A percentile compares a stretch with the other conserved stretches of the same genome.
These are phyloP conservation scores for Pythium phragmiticola DNA, from an alignment of 352 stramenopile genomes.

Conservation along the genomic window DNA sequence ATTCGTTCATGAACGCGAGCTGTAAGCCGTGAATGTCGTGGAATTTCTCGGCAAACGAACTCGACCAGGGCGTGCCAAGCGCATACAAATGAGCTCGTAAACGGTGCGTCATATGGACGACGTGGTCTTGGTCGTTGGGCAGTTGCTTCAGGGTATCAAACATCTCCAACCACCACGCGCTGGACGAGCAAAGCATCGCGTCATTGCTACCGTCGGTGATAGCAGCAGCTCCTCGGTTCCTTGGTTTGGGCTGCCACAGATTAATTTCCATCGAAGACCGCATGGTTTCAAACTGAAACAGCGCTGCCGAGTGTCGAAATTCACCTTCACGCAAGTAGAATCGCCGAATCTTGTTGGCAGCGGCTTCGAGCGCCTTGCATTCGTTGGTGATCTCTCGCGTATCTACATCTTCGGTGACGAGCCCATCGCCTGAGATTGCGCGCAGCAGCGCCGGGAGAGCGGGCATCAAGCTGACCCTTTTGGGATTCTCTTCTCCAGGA, in stretches of 20 bases:
- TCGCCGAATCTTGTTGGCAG: slow-evolving; percentile 12
- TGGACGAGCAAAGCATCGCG: slow-evolving; percentile 37
- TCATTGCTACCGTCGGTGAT: neutral
- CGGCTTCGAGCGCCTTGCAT: slow-evolving; percentile 19
- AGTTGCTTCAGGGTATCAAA: slow-evolving; percentile 35
- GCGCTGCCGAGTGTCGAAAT: slow-evolving; percentile 9
- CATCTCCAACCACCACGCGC: slow-evolving; percentile 50
- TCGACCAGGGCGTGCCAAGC: slow-evolving; percentile 47
- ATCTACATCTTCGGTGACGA: slow-evolving; percentile 6
- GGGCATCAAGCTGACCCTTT: slow-evolving; percentile 45
- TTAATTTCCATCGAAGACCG: slow-evolving; percentile 10
- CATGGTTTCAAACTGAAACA: slow-evolving; percentile 10
- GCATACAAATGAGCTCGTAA: slow-evolving; percentile 44
- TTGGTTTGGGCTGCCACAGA: slow-evolving; percentile 1
- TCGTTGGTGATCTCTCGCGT: slow-evolving; percentile 33
- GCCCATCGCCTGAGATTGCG: slow-evolving; percentile 26
- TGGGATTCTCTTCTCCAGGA: slow-evolving; percentile 29
- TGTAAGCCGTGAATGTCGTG: slow-evolving; percentile 41
- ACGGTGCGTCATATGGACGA: slow-evolving; percentile 32
- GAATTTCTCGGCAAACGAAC: slow-evolving; percentile 46
- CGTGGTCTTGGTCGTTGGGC: neutral
- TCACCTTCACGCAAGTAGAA: slow-evolving; percentile 24
- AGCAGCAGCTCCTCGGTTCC: neutral
- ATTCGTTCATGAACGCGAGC: slow-evolving; percentile 51
- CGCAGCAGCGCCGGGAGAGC: slow-evolving; percentile 33